These are phyloP conservation scores for Chlamydomonas schloesseri DNA, from an alignment of 139 green algal species.

Conservation along the genomic window DNA sequence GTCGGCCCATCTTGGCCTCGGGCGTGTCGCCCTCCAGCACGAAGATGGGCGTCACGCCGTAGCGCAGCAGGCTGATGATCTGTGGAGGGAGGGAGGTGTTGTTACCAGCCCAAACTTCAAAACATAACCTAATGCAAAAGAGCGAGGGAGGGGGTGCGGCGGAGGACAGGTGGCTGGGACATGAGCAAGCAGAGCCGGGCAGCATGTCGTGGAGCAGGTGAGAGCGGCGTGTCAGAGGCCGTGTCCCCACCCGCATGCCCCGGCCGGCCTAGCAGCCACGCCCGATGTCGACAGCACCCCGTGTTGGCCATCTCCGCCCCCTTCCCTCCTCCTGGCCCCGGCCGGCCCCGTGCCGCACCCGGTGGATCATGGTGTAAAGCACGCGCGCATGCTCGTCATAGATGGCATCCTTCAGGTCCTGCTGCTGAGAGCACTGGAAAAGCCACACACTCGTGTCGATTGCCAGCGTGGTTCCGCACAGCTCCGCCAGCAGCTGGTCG, in stretches of 20 bases:
- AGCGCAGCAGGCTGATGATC: conserved; percentile 76
- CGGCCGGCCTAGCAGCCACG: too few relatives aligned
- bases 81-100: conserved; percentile 46
- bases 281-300: too few relatives aligned
- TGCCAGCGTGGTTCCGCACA: conserved; percentile 9
- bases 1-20: conserved; percentile 64
- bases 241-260: too few relatives aligned
- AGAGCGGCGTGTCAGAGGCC: too few relatives aligned
- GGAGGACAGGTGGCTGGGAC: too few relatives aligned
- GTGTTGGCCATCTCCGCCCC: too few relatives aligned
- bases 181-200: too few relatives aligned
- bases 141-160: background rate
- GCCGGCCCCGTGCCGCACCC: background rate
- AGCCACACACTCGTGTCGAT: conserved; percentile 36
- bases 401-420: conserved; percentile 16
- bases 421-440: conserved; percentile 27
- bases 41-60: conserved; percentile 73
- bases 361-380: background rate
- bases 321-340: too few relatives aligned
- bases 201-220: too few relatives aligned
- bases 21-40: conserved; percentile 76
- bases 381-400: conserved; percentile 24
- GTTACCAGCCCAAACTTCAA: too few relatives aligned
- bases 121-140: background rate
- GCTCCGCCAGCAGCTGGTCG: conserved; percentile 3